Base-by-base conservation (phyloP, 306 rosid genomes). In the Glycine latifolia region DNA sequence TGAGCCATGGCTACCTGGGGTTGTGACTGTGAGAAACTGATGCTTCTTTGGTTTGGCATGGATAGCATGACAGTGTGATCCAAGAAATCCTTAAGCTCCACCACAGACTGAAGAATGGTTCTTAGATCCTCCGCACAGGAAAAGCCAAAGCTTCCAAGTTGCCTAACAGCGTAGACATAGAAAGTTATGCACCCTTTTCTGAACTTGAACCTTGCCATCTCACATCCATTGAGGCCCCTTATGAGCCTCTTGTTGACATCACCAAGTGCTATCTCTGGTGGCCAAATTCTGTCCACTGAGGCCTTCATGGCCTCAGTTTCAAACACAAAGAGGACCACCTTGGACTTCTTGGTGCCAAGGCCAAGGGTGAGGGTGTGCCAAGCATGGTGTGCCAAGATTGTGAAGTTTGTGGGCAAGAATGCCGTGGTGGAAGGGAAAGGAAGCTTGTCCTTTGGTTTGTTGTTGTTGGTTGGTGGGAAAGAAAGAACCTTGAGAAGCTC, bases 281-380 rank as follows among this genome's bases (percentile, higher is more conserved):
- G 97, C 99, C 98, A 96, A 10, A 81, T 76, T 1, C 94, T 77
- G 81, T 96, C 98, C 3, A 89, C 85, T 0, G 81, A 67, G 4
- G 85, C 76, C 79, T 87, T 92, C 97, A 96, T 87, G 33, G 82
- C 56, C 54, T 89, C 94, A 0, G 85, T 85, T 67, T 96, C 98
- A 65, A 96, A 96, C 3, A 96, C 98, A 54, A 96, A 96, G 5
- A 96, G 73, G 0, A 92, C 67, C 9, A 96, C 97, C 41, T 96
- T 96, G 39, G 98, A 93, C 49, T 94, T 96, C 79, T 89, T 96
- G n/a, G 98, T 92, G 58, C 99, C 99, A 1, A 96, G 94, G 37
- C 99, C 99, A 0, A 96, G 87, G 13, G 99, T 96, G 81, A 96
- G 97, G 6, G 97, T 93, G 83, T 94, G 98, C 97, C 97, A 94